These are phyloP conservation scores for Penicillium sp. DNA, from an alignment of 2,329 filamentous ascomycete genomes.

Conservation along the genomic window DNA sequence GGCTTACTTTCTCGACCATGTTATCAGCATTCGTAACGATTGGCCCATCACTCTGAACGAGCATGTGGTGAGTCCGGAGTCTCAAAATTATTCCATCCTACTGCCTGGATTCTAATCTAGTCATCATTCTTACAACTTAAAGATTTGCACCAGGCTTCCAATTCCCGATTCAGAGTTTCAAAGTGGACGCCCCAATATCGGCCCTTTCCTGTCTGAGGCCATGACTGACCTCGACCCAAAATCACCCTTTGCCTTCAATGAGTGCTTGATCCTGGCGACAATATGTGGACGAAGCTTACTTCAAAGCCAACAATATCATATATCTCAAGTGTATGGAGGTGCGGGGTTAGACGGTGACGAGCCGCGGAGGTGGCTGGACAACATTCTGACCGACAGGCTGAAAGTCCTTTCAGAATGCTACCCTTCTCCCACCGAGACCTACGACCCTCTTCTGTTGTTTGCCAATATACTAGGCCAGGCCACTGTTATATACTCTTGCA, in stretches of 20 bases:
- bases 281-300: conserved; percentile 27
- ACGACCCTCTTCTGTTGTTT: conserved; percentile 23
- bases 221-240: conserved; percentile 23
- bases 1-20: conserved; percentile 42
- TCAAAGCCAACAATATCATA: conserved; percentile 18
- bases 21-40: conserved; percentile 35
- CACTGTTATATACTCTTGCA: conserved; percentile 23
- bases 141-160: conserved; percentile 41
- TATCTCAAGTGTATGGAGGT: conserved; percentile 22
- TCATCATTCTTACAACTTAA: too few species aligned
- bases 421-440: conserved; percentile 13
- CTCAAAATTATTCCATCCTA: too few species aligned
- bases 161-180: conserved; percentile 37
- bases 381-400: conserved; percentile 17
- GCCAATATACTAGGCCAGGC: conserved; percentile 23
- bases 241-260: conserved; percentile 29
- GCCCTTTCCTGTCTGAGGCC: conserved; percentile 37
- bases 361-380: conserved; percentile 22
- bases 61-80: conserved; percentile 26
- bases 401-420: conserved; percentile 21
- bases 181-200: conserved; percentile 24
- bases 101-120: too few species aligned
- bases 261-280: conserved; percentile 37
- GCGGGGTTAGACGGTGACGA: conserved; percentile 14
- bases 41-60: conserved; percentile 39